A percentile compares a stretch with the other conserved stretches of the same genome.
Conservation (phyloP, 2,329 filamentous ascomycete species). For the Camillea tinctor region DNA sequence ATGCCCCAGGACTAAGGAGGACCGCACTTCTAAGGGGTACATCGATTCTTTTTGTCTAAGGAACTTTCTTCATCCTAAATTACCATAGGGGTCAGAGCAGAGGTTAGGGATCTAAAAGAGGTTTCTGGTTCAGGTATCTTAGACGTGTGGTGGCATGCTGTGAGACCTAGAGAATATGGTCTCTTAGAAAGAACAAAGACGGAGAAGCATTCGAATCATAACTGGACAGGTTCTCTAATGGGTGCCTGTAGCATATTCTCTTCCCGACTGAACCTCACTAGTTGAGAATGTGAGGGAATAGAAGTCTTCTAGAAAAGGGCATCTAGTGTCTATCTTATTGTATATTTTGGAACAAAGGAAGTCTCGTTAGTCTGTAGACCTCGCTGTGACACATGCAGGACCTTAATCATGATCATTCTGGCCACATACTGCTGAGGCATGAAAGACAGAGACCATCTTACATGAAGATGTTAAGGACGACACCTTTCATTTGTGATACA, state of each 20-base stretch:
- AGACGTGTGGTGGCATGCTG: background rate
- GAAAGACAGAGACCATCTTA: background rate
- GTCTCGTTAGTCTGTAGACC: background rate
- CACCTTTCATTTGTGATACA: background rate
- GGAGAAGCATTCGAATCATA: background rate
- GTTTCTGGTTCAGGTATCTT: background rate
- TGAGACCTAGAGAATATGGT: background rate
- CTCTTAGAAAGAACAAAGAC: background rate
- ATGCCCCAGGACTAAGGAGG: conserved; percentile 1
- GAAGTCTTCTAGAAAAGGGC: background rate
- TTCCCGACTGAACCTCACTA: background rate
- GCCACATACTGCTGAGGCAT: background rate
- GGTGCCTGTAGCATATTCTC: background rate
- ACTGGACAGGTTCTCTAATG: background rate
- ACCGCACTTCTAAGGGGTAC: background rate
- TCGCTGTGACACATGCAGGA: background rate
- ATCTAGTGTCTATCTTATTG: background rate
- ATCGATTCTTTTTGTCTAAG: conserved; percentile 6
- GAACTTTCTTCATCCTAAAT: conserved; percentile 16
- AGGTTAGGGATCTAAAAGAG: background rate
- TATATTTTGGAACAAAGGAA: background rate
- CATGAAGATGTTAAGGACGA: background rate
- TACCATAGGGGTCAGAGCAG: background rate
- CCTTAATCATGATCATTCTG: background rate
- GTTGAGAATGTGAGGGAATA: background rate